Base-by-base conservation (phyloP, 2,329 filamentous ascomycete species). In the Penicillium sp. region DNA sequence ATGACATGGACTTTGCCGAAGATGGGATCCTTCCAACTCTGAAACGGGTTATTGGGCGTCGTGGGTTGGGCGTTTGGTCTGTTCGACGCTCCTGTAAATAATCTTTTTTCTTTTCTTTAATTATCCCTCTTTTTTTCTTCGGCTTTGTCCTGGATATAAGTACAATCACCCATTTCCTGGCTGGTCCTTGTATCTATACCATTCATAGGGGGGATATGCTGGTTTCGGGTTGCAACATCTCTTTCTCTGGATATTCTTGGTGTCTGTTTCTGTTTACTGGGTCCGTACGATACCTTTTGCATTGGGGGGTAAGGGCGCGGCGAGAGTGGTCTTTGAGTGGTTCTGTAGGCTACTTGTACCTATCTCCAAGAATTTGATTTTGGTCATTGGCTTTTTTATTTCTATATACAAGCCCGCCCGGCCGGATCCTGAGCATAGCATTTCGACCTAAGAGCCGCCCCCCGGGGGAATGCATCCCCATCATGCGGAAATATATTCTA, bases 1-100 rank as follows among this genome's bases (percentile, higher is more conserved):
- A 80, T 56, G 77, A 79, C 61, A 58, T 79, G 52, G 76, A 79
- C 55, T 73, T 79, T 50, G 75, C 62, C 10, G 67, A 70, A 12
- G 77, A 79, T 37, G 77, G 77, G 3, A 53, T 79, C 16, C 22
- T 69, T n/a, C 54, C 63, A 3, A 78, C 77, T 2, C 41, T 79
- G 35, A 60, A 54, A 16, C 65, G 76, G 22, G 74, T 79, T 2
- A 55, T 78, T 30, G 75, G 75, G 1, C 67, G 75, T 47, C 70
- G 75, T 35, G 77, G 77, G 1, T 55, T 80, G 50, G 69, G 65
- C n/a, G 70, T 78, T 37, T 78, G 76, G 75, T 70, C 65, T 55
- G 73, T 75, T 27, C 63, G 65, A 36, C 58, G 65, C 39, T 51
- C 58, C 44, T 68, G 60, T 30, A 65, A 63, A 55, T 55, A 49